phyloP scores from a whole-genome alignment of 2,329 filamentous ascomycete species.

The Claviceps paspali region DNA sequence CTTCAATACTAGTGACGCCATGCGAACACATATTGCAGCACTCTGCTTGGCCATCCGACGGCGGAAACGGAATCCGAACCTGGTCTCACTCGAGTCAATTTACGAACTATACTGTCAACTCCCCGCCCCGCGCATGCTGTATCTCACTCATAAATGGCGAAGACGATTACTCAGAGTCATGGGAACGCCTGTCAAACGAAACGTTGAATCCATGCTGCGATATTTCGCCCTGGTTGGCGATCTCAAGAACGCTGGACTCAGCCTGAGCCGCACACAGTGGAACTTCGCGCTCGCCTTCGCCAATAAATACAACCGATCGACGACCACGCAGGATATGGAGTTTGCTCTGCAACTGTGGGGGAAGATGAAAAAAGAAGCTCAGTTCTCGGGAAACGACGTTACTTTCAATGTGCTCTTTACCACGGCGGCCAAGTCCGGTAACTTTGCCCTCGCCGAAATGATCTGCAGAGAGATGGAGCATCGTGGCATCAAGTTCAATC shows the following conservation, averaged over 20 bases:
- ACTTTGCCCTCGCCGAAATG: conserved; percentile 71
- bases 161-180: conserved; percentile 53
- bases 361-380: conserved; percentile 68
- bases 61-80: conserved; percentile 26
- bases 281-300: conserved; percentile 71
- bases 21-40: conserved; percentile 19
- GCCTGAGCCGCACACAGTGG: conserved; percentile 58
- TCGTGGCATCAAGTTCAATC: conserved; percentile 53
- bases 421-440: conserved; percentile 69
- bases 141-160: conserved; percentile 36
- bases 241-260: conserved; percentile 57
- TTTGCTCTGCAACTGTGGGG: conserved; percentile 66
- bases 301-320: conserved; percentile 50
- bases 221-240: conserved; percentile 78
- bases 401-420: conserved; percentile 93
- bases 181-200: conserved; percentile 43
- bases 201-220: conserved; percentile 52
- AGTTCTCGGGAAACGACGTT: conserved; percentile 51
- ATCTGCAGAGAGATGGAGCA: conserved; percentile 66
- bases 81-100: conserved; percentile 26
- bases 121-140: conserved; percentile 36
- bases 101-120: conserved; percentile 34
- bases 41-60: conserved; percentile 26
- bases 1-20: too few relatives aligned
- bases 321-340: conserved; percentile 39